Percentiles rank a stretch among this genome's conserved stretches.
Conservation (phyloP, 441 rosid species). For the Raphanus hybrid region DNA sequence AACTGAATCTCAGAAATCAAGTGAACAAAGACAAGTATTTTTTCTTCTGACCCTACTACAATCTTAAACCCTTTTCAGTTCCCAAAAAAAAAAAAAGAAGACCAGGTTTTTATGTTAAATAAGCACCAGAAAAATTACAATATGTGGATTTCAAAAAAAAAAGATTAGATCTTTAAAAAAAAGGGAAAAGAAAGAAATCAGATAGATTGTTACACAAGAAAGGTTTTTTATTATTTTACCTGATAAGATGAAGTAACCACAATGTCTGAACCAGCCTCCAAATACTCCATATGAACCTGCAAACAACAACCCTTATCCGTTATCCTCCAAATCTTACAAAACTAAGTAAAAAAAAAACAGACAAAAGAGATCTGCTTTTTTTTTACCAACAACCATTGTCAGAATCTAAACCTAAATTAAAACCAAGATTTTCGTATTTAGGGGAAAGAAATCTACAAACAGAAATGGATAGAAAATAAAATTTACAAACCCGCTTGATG, state of each 20-base stretch:
- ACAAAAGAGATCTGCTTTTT: too few species aligned
- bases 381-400: too few species aligned
- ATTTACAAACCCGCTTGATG: constrained; percentile 55
- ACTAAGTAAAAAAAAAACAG: too few species aligned
- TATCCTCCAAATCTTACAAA: constrained; percentile 3
- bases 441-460: background rate
- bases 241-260: constrained; percentile 91
- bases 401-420: too few species aligned
- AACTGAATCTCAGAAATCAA: background rate
- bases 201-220: constrained; percentile 28
- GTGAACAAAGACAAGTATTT: constrained; percentile 7
- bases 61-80: background rate
- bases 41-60: constrained; percentile 10
- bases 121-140: background rate
- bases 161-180: background rate
- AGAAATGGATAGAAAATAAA: background rate
- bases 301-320: background rate
- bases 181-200: background rate
- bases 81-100: background rate
- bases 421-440: background rate
- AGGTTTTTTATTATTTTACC: constrained; percentile 43
- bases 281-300: constrained; percentile 86
- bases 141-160: background rate
- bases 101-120: background rate
- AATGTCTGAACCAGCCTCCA: constrained; percentile 95